Evolutionary conservation across 805 yeast species (phyloP).

Genomic region (Ogataea paradorogensis): DNA sequence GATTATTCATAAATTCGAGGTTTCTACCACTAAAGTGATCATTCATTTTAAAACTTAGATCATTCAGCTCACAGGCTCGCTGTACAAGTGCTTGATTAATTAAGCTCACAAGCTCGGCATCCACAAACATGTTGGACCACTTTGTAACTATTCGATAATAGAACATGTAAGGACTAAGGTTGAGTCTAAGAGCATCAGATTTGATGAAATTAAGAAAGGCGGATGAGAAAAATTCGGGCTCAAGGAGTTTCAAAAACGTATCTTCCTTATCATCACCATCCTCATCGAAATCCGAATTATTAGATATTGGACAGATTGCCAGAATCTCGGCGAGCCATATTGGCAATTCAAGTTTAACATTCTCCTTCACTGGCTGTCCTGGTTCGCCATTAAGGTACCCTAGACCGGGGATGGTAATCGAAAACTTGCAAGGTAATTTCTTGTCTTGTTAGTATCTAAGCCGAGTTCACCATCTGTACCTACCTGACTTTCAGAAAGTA

Average conservation of each 20-base stretch:
- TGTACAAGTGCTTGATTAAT: conserved; percentile 50
- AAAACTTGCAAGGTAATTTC: conserved; percentile 77
- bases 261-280: conserved; percentile 33
- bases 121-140: conserved; percentile 75
- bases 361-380: conserved; percentile 54
- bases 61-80: conserved; percentile 70
- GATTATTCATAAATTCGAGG: conserved; percentile 51
- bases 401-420: conserved; percentile 76
- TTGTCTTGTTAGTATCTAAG: conserved; percentile 15
- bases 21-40: conserved; percentile 29
- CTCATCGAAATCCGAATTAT: conserved; percentile 28
- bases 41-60: conserved; percentile 49
- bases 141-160: conserved; percentile 68
- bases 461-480: conserved; percentile 13
- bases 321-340: conserved; percentile 83
- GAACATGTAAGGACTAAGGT: conserved; percentile 25
- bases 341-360: conserved; percentile 73
- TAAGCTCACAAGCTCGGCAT: conserved; percentile 54
- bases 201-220: conserved; percentile 80
- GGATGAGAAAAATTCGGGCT: conserved; percentile 65
- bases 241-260: conserved; percentile 63
- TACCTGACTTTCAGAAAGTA: conserved; percentile 61
- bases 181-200: conserved; percentile 42
- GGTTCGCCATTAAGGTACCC: conserved; percentile 84
- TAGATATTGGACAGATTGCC: conserved; percentile 46